Conservation (phyloP, 2,329 filamentous ascomycete genomes). For the Diplodia corticola region DNA sequence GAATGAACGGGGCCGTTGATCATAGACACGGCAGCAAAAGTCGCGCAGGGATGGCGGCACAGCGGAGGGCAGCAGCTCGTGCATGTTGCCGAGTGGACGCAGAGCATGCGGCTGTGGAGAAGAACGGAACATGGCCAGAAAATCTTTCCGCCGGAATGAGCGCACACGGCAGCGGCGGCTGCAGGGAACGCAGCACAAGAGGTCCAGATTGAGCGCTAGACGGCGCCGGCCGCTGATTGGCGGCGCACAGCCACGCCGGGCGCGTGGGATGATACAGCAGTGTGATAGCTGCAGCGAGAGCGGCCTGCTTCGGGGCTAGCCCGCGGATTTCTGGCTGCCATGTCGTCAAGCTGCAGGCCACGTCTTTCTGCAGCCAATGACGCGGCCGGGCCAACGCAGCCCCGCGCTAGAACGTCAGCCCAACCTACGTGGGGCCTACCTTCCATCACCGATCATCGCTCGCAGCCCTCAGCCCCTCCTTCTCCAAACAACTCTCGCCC, state of each 20-base stretch:
- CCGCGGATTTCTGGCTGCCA: background rate
- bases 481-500: constrained; percentile 32
- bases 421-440: constrained; percentile 18
- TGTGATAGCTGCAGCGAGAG: constrained; percentile 4
- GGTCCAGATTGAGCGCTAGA: background rate
- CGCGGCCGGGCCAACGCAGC: background rate
- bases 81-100: background rate
- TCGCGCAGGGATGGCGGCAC: background rate
- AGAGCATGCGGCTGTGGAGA: background rate
- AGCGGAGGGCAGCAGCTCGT: background rate
- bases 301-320: background rate
- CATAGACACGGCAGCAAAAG: background rate
- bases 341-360: background rate
- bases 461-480: constrained; percentile 8
- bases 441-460: constrained; percentile 22
- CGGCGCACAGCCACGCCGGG: constrained; percentile 5
- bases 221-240: background rate
- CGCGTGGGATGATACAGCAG: constrained; percentile 5
- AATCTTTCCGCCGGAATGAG: background rate
- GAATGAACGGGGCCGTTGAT: background rate
- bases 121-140: background rate
- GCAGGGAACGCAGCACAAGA: constrained; percentile 1
- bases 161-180: constrained; percentile 16
- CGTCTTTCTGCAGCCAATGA: background rate
- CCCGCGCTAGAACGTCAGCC: constrained; percentile 18